These are phyloP conservation scores for Udeniomyces megalosporus DNA, from an alignment of 768 basidiomycete species.

Conservation along the genomic window DNA sequence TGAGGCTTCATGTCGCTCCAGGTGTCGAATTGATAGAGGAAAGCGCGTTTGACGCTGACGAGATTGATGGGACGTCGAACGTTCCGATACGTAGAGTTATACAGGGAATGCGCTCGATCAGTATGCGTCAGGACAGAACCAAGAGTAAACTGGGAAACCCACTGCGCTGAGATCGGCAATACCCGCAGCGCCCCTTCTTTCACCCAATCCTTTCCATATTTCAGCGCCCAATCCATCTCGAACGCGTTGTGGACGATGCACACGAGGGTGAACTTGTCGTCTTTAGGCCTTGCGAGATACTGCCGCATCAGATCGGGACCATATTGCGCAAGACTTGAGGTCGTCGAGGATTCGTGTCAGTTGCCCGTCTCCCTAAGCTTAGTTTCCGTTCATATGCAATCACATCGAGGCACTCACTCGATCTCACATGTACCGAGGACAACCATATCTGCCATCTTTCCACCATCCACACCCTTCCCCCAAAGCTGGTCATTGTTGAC, in stretches of 20 bases:
- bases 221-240: conserved; percentile 26
- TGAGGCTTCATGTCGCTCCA: conserved; percentile 3
- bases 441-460: conserved; percentile 27
- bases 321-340: neutral
- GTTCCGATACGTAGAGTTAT: neutral
- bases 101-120: neutral
- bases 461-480: neutral
- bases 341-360: too few species aligned
- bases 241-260: conserved; percentile 34
- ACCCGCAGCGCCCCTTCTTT: conserved; percentile 32
- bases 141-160: conserved; percentile 16
- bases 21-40: conserved; percentile 14
- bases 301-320: conserved; percentile 1
- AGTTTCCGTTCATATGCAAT: too few species aligned
- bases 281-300: conserved; percentile 3
- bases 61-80: neutral
- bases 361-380: too few species aligned
- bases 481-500: conserved; percentile 22
- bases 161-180: conserved; percentile 34
- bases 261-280: conserved; percentile 34
- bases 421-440: conserved; percentile 37
- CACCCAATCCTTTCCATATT: conserved; percentile 31
- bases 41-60: conserved; percentile 11
- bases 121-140: neutral
- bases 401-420: conserved; percentile 27